Conservation (phyloP, 495 filamentous ascomycete species). For the Aspergillus bridgeri region DNA sequence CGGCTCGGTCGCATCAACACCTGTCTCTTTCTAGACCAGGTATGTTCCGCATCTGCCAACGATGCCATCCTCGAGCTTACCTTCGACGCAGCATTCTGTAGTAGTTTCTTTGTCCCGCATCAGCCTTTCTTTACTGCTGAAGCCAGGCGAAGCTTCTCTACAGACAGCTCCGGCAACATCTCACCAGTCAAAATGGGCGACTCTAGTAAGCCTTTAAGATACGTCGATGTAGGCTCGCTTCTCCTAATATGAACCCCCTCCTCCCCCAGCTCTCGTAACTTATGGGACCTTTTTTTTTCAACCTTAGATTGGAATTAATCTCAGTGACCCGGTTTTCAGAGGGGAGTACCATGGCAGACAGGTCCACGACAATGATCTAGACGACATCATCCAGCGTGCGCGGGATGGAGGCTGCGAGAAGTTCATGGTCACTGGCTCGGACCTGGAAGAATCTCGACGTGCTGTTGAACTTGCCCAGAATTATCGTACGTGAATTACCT, state of each 20-base stretch:
- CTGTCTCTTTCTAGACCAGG: slow-evolving; percentile 9
- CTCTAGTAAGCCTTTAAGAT: slow-evolving; percentile 32
- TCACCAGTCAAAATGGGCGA: slow-evolving; percentile 31
- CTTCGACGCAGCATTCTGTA: slow-evolving; percentile 5
- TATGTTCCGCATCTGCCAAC: slow-evolving; percentile 10
- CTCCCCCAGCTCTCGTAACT: slow-evolving; percentile 7
- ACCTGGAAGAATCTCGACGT: slow-evolving; percentile 69
- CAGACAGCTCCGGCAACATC: neutral
- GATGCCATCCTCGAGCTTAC: slow-evolving; percentile 7
- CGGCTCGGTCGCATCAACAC: neutral
- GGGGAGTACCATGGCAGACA: slow-evolving; percentile 81
- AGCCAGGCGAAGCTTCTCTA: slow-evolving; percentile 6
- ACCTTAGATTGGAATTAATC: slow-evolving; percentile 80
- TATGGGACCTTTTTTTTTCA: slow-evolving; percentile 3
- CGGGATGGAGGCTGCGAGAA: slow-evolving; percentile 74
- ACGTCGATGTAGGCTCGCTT: slow-evolving; percentile 40
- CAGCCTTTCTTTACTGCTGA: neutral
- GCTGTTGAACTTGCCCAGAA: slow-evolving; percentile 70
- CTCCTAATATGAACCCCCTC: neutral
- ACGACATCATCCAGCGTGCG: slow-evolving; percentile 72
- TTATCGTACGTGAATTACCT: slow-evolving; percentile 55
- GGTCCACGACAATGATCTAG: slow-evolving; percentile 74
- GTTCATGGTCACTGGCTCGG: slow-evolving; percentile 91
- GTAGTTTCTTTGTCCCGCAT: slow-evolving; percentile 10
- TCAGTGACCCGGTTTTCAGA: slow-evolving; percentile 81